A percentile compares a stretch with the other conserved stretches of the same genome.
Conservation (phyloP, 2,329 filamentous ascomycete species). For the Aspergillus arachidicola region DNA sequence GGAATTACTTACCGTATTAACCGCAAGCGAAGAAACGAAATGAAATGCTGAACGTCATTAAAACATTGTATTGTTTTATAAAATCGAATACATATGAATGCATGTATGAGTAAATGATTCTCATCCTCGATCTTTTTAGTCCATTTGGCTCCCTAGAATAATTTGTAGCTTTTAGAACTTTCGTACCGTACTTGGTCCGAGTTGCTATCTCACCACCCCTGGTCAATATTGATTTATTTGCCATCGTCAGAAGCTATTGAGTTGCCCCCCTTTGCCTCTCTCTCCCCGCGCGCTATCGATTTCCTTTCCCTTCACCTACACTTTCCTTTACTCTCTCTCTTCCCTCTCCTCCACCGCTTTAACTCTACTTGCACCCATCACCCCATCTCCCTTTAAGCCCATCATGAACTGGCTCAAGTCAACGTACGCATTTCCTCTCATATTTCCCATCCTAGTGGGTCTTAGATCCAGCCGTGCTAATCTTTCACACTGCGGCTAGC, state of each 20-base stretch:
- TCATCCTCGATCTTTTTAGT: not conserved
- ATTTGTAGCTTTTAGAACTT: not conserved
- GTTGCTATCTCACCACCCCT: not conserved
- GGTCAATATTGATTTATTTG: not conserved
- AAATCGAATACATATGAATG: not conserved
- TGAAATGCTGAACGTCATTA: slow-evolving; percentile 24
- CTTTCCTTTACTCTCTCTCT: slow-evolving; percentile 21
- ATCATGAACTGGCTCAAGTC: slow-evolving; percentile 97
- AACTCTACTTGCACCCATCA: not conserved
- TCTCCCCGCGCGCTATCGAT: slow-evolving; percentile 38
- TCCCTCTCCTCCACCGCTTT: slow-evolving; percentile 11
- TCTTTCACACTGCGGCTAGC: slow-evolving; percentile 50
- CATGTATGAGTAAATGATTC: not conserved
- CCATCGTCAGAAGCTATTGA: not conserved
- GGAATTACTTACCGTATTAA: slow-evolving; percentile 23
- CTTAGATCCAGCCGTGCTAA: slow-evolving; percentile 50
- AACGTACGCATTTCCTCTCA: slow-evolving; percentile 61
- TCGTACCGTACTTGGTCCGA: not conserved
- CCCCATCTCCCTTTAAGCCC: slow-evolving; percentile 32
- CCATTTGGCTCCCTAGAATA: not conserved
- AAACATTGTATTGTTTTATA: not conserved
- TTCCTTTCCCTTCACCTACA: slow-evolving; percentile 26
- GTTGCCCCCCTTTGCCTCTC: slow-evolving; percentile 19
- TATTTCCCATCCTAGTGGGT: slow-evolving; percentile 8
- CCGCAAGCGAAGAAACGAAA: slow-evolving; percentile 5